Conservation (phyloP, 2,329 filamentous ascomycete genomes). For the Trichoderma hamatum region DNA sequence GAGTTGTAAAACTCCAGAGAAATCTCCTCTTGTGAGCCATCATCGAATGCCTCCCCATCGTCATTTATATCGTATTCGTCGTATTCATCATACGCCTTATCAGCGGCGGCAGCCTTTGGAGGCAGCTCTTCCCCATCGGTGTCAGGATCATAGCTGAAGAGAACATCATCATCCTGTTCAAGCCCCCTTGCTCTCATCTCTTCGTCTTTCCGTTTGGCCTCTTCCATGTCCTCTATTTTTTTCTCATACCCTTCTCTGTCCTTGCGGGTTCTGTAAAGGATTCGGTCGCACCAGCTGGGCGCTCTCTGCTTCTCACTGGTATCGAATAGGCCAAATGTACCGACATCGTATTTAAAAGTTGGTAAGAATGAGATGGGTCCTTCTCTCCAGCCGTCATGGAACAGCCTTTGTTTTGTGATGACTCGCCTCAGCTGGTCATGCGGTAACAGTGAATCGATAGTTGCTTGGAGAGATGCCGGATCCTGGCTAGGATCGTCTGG, state of each 20-base stretch:
- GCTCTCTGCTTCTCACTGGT: slow-evolving; percentile 91
- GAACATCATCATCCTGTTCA: slow-evolving; percentile 77
- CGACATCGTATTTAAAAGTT: slow-evolving; percentile 97
- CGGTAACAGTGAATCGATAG: slow-evolving; percentile 80
- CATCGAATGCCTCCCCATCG: slow-evolving; percentile 58
- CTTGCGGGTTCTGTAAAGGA: slow-evolving; percentile 78
- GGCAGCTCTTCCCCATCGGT: slow-evolving; percentile 60
- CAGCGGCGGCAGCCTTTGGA: slow-evolving; percentile 38
- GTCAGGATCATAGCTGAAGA: slow-evolving; percentile 90
- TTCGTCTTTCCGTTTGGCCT: slow-evolving; percentile 72
- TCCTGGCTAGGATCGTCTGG: slow-evolving; percentile 71
- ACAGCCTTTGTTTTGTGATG: slow-evolving; percentile 75
- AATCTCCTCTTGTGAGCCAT: slow-evolving; percentile 59
- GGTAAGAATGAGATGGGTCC: slow-evolving; percentile 86
- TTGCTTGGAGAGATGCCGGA: slow-evolving; percentile 85
- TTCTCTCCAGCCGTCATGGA: slow-evolving; percentile 91
- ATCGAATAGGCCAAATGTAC: slow-evolving; percentile 90
- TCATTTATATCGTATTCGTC: slow-evolving; percentile 52
- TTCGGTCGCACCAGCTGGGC: slow-evolving; percentile 96
- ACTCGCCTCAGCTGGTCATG: slow-evolving; percentile 84
- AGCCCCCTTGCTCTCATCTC: slow-evolving; percentile 83
- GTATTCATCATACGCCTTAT: slow-evolving; percentile 62
- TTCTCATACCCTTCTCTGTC: slow-evolving; percentile 69
- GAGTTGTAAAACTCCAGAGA: slow-evolving; percentile 73
- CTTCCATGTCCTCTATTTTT: slow-evolving; percentile 64